phyloP scores from a whole-genome alignment of 805 yeast species.

The Maudiozyma serrabonitensis region DNA sequence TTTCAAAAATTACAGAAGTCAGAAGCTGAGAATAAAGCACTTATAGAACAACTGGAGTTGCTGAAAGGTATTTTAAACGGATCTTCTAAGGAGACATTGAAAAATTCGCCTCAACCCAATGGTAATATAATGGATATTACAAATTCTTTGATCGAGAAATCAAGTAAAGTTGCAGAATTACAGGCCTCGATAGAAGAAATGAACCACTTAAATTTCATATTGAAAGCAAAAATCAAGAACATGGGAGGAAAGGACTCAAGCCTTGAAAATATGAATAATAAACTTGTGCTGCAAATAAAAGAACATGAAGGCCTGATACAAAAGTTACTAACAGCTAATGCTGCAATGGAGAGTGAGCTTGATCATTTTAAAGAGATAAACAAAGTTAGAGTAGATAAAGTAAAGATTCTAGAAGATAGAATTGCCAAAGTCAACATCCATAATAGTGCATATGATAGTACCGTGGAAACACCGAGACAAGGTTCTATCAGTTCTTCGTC shows the following conservation, averaged over 20 bases:
- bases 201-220: constrained; percentile 5
- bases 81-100: not conserved
- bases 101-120: not conserved
- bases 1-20: not conserved
- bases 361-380: constrained; percentile 10
- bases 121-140: constrained; percentile 7
- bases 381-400: constrained; percentile 8
- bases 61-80: not conserved
- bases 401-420: constrained; percentile 9
- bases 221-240: constrained; percentile 8
- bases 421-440: not conserved
- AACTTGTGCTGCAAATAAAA: constrained; percentile 15
- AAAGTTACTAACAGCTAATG: constrained; percentile 9
- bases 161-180: constrained; percentile 15
- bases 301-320: constrained; percentile 14
- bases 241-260: constrained; percentile 7
- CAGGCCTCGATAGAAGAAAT: constrained; percentile 16
- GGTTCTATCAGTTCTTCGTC: constrained; percentile 4
- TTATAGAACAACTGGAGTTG: constrained; percentile 6
- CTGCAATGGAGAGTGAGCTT: constrained; percentile 10
- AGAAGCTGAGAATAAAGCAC: constrained; percentile 4
- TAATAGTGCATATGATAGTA: not conserved
- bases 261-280: constrained; percentile 17
- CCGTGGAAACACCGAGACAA: not conserved
- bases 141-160: constrained; percentile 15